These are phyloP conservation scores for Melampsora abietis-canadensis DNA, from an alignment of 1,284 basidiomycete species.

Conservation along the genomic window DNA sequence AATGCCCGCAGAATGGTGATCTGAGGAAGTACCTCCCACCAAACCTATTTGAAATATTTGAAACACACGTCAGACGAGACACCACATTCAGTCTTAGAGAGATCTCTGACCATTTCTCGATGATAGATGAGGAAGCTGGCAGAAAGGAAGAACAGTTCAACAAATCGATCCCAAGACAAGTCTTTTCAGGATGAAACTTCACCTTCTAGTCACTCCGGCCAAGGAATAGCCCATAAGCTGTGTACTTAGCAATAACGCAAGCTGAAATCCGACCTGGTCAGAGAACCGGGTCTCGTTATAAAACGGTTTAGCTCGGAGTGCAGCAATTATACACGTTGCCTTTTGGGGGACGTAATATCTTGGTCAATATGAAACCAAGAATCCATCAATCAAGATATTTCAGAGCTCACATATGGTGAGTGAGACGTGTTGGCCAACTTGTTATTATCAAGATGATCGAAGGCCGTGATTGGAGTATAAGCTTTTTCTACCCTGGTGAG, in stretches of 20 bases:
- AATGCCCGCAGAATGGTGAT: conserved; percentile 37
- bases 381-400: too few species aligned
- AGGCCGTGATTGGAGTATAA: neutral
- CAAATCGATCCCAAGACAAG: neutral
- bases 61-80: too few species aligned
- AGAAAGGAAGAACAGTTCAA: neutral
- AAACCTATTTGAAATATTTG: conserved; percentile 4
- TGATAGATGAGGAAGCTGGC: conserved; percentile 36
- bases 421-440: conserved; percentile 41
- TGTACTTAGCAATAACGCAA: conserved; percentile 55
- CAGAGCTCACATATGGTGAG: conserved; percentile 23
- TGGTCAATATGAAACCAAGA: neutral
- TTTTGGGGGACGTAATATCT: neutral
- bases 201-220: conserved; percentile 56
- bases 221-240: conserved; percentile 59
- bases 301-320: conserved; percentile 24
- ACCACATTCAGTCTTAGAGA: neutral
- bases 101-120: conserved; percentile 26
- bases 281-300: conserved; percentile 16
- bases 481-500: too few species aligned
- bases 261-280: conserved; percentile 29
- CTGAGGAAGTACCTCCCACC: conserved; percentile 31
- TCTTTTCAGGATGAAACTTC: neutral
- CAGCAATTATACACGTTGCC: conserved; percentile 31
- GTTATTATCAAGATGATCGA: neutral